A percentile compares a stretch with the other conserved stretches of the same genome.
phyloP scores from a whole-genome alignment of 164 flowering plant genomes.

The Litsea cubeba region DNA sequence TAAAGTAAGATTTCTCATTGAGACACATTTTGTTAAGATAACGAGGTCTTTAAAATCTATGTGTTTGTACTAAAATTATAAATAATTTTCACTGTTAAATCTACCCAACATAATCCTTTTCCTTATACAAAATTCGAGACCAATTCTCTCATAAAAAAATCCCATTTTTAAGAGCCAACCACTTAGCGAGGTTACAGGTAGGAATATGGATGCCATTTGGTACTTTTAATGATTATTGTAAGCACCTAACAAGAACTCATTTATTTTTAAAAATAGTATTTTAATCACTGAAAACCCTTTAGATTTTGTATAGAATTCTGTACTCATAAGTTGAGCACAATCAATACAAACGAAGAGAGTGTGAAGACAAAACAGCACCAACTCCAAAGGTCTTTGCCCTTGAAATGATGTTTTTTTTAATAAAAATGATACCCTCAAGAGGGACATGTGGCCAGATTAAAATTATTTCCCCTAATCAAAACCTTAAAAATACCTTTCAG shows the following conservation, averaged over 20 bases:
- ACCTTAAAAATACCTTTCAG: neutral
- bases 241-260: neutral
- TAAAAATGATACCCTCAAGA: conserved; percentile 5
- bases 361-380: conserved; percentile 15
- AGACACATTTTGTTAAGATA: neutral
- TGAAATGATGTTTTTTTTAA: neutral
- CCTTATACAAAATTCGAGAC: neutral
- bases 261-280: conserved; percentile 1
- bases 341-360: conserved; percentile 7
- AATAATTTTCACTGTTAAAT: neutral
- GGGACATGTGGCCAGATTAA: conserved; percentile 14
- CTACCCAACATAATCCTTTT: neutral
- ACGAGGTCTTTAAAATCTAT: neutral
- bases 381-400: conserved; percentile 11
- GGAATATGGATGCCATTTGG: conserved; percentile 7
- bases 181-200: conserved; percentile 3
- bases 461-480: neutral
- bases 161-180: conserved; percentile 6
- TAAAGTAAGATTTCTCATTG: neutral
- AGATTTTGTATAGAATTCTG: neutral
- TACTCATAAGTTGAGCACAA: neutral
- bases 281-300: neutral
- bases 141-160: neutral
- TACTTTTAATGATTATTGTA: conserved; percentile 9
- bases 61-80: neutral